Evolutionary conservation across 179 eudicot species (phyloP).

Genomic region (Beta lomatogona): DNA sequence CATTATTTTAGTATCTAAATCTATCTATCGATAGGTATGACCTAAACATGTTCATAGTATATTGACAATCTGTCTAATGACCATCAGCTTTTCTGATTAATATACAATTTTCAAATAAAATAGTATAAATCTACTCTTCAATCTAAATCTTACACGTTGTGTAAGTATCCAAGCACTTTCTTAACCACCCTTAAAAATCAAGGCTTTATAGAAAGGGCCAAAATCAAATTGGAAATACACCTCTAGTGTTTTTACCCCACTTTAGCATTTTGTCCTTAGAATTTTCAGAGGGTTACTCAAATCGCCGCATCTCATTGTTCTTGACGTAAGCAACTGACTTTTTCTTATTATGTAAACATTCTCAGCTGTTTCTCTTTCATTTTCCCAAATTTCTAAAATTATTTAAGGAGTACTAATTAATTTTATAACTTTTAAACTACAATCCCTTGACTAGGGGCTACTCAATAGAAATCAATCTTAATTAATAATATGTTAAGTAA

Average conservation of each 20-base stretch:
- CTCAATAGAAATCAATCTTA: background rate
- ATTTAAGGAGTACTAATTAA: background rate
- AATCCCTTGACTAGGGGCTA: background rate
- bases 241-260: slow-evolving; percentile 20
- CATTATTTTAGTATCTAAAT: too few relatives aligned
- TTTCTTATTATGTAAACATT: background rate
- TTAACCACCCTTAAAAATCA: background rate
- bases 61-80: background rate
- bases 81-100: background rate
- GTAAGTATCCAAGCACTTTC: background rate
- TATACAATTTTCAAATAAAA: background rate
- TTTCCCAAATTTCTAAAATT: background rate
- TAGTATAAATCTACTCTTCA: background rate
- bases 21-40: background rate
- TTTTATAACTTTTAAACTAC: background rate
- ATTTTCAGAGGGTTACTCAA: slow-evolving; percentile 19
- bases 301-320: slow-evolving; percentile 24
- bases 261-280: slow-evolving; percentile 9
- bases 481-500: background rate
- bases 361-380: background rate
- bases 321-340: slow-evolving; percentile 27
- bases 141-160: background rate
- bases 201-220: background rate
- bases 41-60: background rate
- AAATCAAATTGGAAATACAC: background rate